phyloP scores from a whole-genome alignment of 768 basidiomycete species.

The Cubamyces lactineus region DNA sequence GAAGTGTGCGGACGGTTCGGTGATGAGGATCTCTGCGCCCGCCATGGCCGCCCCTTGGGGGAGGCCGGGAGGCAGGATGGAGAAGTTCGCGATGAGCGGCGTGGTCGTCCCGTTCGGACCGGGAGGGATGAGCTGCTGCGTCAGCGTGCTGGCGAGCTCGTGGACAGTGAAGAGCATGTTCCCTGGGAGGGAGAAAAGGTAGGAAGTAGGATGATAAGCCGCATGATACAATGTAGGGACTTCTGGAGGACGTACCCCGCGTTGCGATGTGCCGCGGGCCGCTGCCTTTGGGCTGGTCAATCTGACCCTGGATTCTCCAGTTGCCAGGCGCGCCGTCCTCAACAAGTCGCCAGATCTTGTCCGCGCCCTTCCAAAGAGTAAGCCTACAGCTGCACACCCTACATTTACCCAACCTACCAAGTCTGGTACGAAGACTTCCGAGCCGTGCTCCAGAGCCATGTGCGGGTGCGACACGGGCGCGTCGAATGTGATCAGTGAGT shows the following conservation, averaged over 20 bases:
- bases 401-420: slow-evolving; percentile 44
- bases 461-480: slow-evolving; percentile 62
- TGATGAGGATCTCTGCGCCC: slow-evolving; percentile 67
- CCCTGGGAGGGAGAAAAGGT: too few relatives aligned
- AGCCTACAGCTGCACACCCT: not conserved
- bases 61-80: slow-evolving; percentile 49
- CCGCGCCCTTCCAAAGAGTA: slow-evolving; percentile 50
- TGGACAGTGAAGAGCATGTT: slow-evolving; percentile 56
- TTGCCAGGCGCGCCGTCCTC: slow-evolving; percentile 45
- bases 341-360: slow-evolving; percentile 69
- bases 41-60: slow-evolving; percentile 46
- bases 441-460: slow-evolving; percentile 58
- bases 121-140: slow-evolving; percentile 57
- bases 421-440: slow-evolving; percentile 67
- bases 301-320: slow-evolving; percentile 61
- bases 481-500: slow-evolving; percentile 58
- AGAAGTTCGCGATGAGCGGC: slow-evolving; percentile 53
- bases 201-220: slow-evolving; percentile 1
- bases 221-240: not conserved
- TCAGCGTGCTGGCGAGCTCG: slow-evolving; percentile 59
- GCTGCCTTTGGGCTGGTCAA: slow-evolving; percentile 62
- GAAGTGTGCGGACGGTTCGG: slow-evolving; percentile 49
- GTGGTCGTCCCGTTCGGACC: slow-evolving; percentile 55
- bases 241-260: slow-evolving; percentile 35
- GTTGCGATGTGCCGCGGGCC: slow-evolving; percentile 57